These are phyloP conservation scores for Podila horticola DNA, from an alignment of 192 early-diverging fungal species.

Conservation along the genomic window DNA sequence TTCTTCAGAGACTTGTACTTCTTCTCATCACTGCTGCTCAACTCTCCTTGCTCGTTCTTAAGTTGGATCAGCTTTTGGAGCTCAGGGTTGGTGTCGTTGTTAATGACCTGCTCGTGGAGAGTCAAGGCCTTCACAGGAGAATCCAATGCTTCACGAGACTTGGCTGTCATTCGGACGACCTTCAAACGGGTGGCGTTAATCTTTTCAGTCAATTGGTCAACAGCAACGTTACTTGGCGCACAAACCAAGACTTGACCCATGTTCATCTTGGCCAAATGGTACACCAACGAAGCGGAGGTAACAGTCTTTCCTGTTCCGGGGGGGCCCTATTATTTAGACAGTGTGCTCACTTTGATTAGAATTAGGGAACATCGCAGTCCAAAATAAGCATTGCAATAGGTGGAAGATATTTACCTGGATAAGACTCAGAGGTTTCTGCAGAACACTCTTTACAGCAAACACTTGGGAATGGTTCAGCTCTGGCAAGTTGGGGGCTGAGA, in stretches of 20 bases:
- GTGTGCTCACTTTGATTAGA: not conserved
- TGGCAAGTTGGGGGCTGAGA: conserved; percentile 93
- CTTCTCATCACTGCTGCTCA: conserved; percentile 88
- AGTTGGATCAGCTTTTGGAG: conserved; percentile 92
- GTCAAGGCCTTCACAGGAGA: conserved; percentile 94
- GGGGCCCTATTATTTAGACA: conserved; percentile 64
- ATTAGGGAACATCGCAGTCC: not conserved
- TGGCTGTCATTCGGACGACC: conserved; percentile 94
- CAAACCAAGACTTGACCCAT: conserved; percentile 94
- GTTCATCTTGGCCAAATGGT: conserved; percentile 93
- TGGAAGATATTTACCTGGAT: conserved; percentile 69
- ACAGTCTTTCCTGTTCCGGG: conserved; percentile 99
- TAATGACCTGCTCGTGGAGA: conserved; percentile 96
- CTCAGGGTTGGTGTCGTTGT: conserved; percentile 94
- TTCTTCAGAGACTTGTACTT: conserved; percentile 86
- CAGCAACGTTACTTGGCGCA: conserved; percentile 99
- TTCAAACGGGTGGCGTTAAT: conserved; percentile 95
- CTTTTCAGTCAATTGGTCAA: conserved; percentile 98
- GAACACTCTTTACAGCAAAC: conserved; percentile 90
- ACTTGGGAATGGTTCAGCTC: conserved; percentile 98
- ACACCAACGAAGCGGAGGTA: conserved; percentile 96
- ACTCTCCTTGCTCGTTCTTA: conserved; percentile 90
- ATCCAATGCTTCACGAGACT: conserved; percentile 92
- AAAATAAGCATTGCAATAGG: not conserved
- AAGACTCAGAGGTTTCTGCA: conserved; percentile 92